phyloP scores from a whole-genome alignment of 2,329 filamentous ascomycete genomes.

The Pestalotiopsis fici region DNA sequence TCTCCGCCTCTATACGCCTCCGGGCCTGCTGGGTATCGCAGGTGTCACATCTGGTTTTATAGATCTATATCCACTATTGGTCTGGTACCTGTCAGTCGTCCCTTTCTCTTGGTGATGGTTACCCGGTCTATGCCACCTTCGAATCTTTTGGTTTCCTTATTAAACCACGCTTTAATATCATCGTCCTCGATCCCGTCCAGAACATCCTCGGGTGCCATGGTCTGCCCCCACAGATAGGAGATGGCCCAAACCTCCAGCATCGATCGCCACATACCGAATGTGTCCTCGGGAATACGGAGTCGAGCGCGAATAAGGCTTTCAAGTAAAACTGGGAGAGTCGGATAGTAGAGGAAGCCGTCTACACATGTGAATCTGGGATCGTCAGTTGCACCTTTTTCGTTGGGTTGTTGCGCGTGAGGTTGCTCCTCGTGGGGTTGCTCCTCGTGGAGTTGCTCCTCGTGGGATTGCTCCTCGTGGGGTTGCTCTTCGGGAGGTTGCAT shows the following conservation, averaged over 20 bases:
- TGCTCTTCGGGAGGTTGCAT: too few species aligned
- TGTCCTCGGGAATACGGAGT: conserved; percentile 2
- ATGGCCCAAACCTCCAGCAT: conserved; percentile 5
- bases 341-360: conserved; percentile 8
- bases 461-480: too few species aligned
- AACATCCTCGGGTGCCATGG: conserved; percentile 7
- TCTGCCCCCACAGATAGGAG: conserved; percentile 1
- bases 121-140: conserved; percentile 8
- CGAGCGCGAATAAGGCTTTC: conserved; percentile 8
- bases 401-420: not conserved
- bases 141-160: conserved; percentile 1
- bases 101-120: conserved; percentile 4
- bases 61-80: too few species aligned
- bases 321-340: conserved; percentile 3
- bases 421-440: too few species aligned
- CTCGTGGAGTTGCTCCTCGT: too few species aligned
- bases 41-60: too few species aligned
- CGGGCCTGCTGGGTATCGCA: too few species aligned
- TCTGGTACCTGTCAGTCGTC: too few species aligned
- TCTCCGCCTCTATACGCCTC: too few species aligned
- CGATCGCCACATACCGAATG: not conserved
- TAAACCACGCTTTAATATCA: conserved; percentile 2
- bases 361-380: not conserved
- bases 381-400: not conserved
- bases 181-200: conserved; percentile 3